Evolutionary conservation across 768 basidiomycete species (phyloP).

Genomic region (Naganishia friedmannii): DNA sequence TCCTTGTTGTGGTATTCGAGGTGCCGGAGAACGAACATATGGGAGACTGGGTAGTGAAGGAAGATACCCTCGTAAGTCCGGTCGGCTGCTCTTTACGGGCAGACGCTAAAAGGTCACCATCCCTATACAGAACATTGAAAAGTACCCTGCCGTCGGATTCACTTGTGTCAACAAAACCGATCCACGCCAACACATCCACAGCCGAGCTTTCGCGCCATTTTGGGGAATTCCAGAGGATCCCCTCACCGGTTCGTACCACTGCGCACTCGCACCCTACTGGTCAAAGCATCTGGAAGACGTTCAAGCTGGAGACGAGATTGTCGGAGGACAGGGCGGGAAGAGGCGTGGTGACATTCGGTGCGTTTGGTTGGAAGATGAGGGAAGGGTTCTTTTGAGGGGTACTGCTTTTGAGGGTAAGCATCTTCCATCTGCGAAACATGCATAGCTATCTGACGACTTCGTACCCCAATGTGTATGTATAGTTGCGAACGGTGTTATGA

Average conservation of each 20-base stretch:
- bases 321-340: constrained; percentile 28
- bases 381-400: constrained; percentile 30
- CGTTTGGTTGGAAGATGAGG: constrained; percentile 29
- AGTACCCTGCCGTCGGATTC: constrained; percentile 19
- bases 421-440: neutral
- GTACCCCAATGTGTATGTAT: neutral
- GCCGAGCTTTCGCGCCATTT: constrained; percentile 23
- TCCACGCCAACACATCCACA: constrained; percentile 14
- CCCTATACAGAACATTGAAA: neutral
- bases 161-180: neutral
- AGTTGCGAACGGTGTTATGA: constrained; percentile 12
- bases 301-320: constrained; percentile 19
- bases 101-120: neutral
- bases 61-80: constrained; percentile 17
- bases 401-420: constrained; percentile 27
- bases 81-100: neutral
- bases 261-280: constrained; percentile 26
- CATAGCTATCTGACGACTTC: neutral
- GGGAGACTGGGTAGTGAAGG: constrained; percentile 16
- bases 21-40: neutral
- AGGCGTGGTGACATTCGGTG: constrained; percentile 29
- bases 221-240: constrained; percentile 28
- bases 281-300: constrained; percentile 19
- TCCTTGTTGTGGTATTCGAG: constrained; percentile 25
- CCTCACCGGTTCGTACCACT: constrained; percentile 32